Evolutionary conservation across 2,329 filamentous ascomycete genomes (phyloP).

Genomic region (Colletotrichum sp.): DNA sequence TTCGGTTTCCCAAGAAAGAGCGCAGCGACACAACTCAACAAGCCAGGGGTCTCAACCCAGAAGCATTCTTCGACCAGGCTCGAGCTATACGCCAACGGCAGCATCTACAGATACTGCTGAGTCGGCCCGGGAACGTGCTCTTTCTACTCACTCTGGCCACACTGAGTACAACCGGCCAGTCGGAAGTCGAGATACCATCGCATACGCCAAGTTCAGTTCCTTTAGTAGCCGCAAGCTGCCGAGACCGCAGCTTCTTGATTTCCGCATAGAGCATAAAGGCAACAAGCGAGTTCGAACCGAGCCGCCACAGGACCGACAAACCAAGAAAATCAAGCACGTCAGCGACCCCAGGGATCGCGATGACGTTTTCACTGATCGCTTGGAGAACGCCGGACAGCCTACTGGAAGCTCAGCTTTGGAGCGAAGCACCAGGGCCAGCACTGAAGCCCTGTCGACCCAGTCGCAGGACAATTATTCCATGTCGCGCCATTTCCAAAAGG

Average conservation of each 20-base stretch:
- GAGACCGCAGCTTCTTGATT: not conserved
- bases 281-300: not conserved
- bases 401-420: not conserved
- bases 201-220: not conserved
- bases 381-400: not conserved
- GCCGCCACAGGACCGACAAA: not conserved
- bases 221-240: not conserved
- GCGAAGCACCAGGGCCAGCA: not conserved
- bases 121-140: not conserved
- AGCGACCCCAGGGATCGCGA: not conserved
- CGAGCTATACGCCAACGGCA: not conserved
- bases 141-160: not conserved
- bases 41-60: not conserved
- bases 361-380: not conserved
- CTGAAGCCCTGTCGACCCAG: not conserved
- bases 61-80: not conserved
- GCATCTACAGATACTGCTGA: not conserved
- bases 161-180: not conserved
- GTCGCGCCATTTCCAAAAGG: not conserved
- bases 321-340: not conserved
- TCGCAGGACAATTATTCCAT: not conserved
- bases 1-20: not conserved
- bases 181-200: not conserved
- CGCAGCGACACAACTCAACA: not conserved
- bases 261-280: not conserved